Base-by-base conservation (phyloP, 2,329 filamentous ascomycete genomes). In the Dothideomycetes sp. region DNA sequence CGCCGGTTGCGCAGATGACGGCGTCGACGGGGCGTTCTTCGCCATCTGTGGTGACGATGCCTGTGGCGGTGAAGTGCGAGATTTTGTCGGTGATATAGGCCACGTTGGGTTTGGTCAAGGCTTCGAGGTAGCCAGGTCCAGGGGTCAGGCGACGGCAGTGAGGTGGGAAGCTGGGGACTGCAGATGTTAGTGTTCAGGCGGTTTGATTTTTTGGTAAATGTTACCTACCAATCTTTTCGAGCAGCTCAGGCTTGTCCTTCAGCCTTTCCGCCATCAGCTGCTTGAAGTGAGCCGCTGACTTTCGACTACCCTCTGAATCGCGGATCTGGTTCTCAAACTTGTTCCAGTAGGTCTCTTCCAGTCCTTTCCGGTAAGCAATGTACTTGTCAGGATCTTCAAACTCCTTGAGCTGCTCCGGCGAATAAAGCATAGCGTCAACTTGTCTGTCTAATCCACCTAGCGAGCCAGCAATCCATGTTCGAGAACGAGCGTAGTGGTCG, bases 381-480 rank as follows among this genome's bases (percentile, higher is more conserved):
- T 85, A 86, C 2, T 60, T 65, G 3, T 73, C 61, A 0, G 79
- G 75, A 45, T 84, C 66, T 34, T 72, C 62, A 53, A 81, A 81
- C 0, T 67, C 64, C 15, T 74, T 64, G 3, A 66, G 62, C 40
- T 76, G 66, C 16, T 78, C 72, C 2, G 69, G 49, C 0, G 64
- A 57, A 47, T 73, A 75, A 1, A 65, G 64, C 34, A 79, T 76
- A 0, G 77, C 66, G 24, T 70, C 70, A 1, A 73, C 61, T 19
- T 69, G 71, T 22, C 75, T 69, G 35, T 63, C 54, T 19, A 47
- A 31, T 48, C 72, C 60, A 43, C 72, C 61, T 57, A 77, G 80
- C 0, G 75, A 73, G 2, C 73, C 68, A 0, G 79, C 75, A 19
- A 84, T 75, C 80, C 80, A 84, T 0, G 79, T 83, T 22, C 65